phyloP scores from a whole-genome alignment of 2,329 filamentous ascomycete genomes.

The Aureobasidium sp. region DNA sequence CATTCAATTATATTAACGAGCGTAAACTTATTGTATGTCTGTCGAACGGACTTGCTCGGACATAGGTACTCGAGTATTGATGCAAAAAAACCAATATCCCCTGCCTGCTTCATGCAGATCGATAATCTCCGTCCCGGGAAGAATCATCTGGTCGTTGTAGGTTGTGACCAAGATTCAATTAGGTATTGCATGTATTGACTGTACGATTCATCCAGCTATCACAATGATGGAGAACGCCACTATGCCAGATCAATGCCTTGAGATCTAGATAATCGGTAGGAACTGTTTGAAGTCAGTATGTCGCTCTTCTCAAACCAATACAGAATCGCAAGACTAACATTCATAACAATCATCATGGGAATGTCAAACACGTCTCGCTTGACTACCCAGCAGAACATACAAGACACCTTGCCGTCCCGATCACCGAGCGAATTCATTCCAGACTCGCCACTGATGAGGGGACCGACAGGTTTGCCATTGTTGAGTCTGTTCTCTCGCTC shows the following conservation, averaged over 20 bases:
- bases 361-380: constrained; percentile 97
- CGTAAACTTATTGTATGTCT: background rate
- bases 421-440: constrained; percentile 73
- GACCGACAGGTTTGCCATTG: constrained; percentile 22
- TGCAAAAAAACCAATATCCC: background rate
- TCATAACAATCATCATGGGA: constrained; percentile 96
- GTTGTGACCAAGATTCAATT: background rate
- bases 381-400: constrained; percentile 94
- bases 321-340: constrained; percentile 55
- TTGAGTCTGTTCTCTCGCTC: constrained; percentile 16
- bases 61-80: background rate
- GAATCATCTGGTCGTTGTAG: background rate
- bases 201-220: background rate
- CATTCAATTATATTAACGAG: background rate
- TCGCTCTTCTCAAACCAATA: background rate
- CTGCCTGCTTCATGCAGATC: background rate
- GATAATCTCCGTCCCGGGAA: background rate
- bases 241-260: background rate
- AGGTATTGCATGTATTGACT: background rate
- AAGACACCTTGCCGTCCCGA: constrained; percentile 85
- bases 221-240: background rate
- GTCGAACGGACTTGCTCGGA: background rate
- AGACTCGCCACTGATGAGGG: constrained; percentile 51
- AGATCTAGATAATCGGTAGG: constrained; percentile 13
- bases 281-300: constrained; percentile 6